A percentile compares a stretch with the other conserved stretches of the same genome.
These are phyloP conservation scores for Globisporangium polare DNA, from an alignment of 352 stramenopile genomes.

Conservation along the genomic window DNA sequence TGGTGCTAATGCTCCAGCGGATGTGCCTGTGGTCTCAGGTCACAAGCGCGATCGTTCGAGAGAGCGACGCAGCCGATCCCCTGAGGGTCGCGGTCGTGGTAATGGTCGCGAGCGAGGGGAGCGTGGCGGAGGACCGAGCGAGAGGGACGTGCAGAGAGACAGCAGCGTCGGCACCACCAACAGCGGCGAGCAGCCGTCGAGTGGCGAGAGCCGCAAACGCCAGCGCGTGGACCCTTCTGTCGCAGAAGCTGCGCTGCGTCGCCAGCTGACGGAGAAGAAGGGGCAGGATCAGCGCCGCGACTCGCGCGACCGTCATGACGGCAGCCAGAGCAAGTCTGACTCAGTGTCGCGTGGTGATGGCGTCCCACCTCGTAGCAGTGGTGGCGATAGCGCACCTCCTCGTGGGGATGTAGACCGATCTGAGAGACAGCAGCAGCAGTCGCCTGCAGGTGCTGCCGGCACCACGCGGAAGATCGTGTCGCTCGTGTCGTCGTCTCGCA, in stretches of 20 bases:
- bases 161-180: slow-evolving; percentile 17
- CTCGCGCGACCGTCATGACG: not conserved
- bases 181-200: slow-evolving; percentile 15
- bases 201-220: slow-evolving; percentile 40
- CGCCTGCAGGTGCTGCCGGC: slow-evolving; percentile 3
- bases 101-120: slow-evolving; percentile 33
- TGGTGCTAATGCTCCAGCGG: not conserved
- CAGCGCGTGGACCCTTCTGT: slow-evolving; percentile 46
- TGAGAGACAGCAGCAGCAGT: slow-evolving; percentile 1
- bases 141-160: slow-evolving; percentile 11
- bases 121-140: slow-evolving; percentile 24
- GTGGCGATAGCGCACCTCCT: not conserved
- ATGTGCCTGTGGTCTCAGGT: slow-evolving; percentile 10
- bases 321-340: not conserved
- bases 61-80: slow-evolving; percentile 35
- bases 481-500: slow-evolving; percentile 61
- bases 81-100: slow-evolving; percentile 21
- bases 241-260: slow-evolving; percentile 53
- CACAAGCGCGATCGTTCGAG: slow-evolving; percentile 27
- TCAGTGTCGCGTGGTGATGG: not conserved
- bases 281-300: slow-evolving; percentile 25
- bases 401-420: slow-evolving; percentile 9
- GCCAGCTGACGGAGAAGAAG: slow-evolving; percentile 74
- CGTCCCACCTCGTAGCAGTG: not conserved
- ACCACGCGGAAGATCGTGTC: slow-evolving; percentile 71